Evolutionary conservation across 306 rosid species (phyloP).

Genomic region (Dryas octopetala): DNA sequence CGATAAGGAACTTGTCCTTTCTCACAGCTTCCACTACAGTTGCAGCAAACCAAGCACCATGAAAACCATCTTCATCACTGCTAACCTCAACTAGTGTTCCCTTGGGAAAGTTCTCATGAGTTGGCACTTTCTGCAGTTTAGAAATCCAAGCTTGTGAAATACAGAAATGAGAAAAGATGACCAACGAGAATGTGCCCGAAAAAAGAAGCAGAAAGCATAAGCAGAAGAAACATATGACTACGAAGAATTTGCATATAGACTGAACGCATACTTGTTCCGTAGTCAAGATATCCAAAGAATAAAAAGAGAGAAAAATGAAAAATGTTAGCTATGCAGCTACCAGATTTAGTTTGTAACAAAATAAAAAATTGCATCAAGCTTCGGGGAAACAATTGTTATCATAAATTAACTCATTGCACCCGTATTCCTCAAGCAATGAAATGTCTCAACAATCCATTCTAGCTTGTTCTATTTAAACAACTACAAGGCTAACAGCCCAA

Average conservation of each 20-base stretch:
- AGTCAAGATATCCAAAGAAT: too few relatives aligned
- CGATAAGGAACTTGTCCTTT: constrained; percentile 32
- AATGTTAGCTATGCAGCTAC: too few relatives aligned
- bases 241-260: background rate
- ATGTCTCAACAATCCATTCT: background rate
- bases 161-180: background rate
- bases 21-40: constrained; percentile 19
- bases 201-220: background rate
- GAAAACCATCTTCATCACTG: constrained; percentile 48
- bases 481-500: background rate
- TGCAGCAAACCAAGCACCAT: constrained; percentile 48
- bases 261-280: too few relatives aligned
- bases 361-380: too few relatives aligned
- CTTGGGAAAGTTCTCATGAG: constrained; percentile 17
- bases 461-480: background rate
- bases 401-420: too few relatives aligned
- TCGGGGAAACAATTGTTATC: too few relatives aligned
- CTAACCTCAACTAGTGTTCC: constrained; percentile 38
- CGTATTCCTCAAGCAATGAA: background rate
- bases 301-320: too few relatives aligned
- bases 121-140: constrained; percentile 18
- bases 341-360: too few relatives aligned
- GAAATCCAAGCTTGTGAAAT: background rate
- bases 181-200: background rate
- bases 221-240: background rate